Percentiles rank a stretch among this genome's conserved stretches.
Conservation (phyloP, 1,284 basidiomycete genomes). For the Ceratobasidium sp. region DNA sequence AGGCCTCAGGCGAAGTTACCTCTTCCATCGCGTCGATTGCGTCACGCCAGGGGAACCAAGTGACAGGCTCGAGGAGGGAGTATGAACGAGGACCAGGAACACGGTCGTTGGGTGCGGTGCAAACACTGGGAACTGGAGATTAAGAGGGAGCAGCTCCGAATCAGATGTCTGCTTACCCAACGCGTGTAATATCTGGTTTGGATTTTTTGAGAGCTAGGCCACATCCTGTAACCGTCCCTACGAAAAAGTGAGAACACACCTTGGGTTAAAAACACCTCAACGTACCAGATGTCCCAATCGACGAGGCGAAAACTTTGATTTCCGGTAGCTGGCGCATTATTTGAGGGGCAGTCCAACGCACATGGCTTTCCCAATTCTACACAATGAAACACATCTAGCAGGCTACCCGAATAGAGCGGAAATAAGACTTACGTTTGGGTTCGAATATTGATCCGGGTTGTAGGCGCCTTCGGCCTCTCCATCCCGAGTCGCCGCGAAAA, state of each 20-base stretch:
- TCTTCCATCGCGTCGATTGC: slow-evolving; percentile 36
- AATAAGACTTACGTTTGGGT: slow-evolving; percentile 17
- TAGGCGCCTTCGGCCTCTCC: slow-evolving; percentile 5
- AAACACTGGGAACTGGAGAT: slow-evolving; percentile 8
- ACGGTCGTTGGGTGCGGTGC: slow-evolving; percentile 37
- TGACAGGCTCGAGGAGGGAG: slow-evolving; percentile 31
- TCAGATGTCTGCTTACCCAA: slow-evolving; percentile 25
- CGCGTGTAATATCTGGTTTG: neutral
- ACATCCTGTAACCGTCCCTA: slow-evolving; percentile 30
- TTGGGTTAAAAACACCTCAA: no score
- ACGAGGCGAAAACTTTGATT: slow-evolving; percentile 25
- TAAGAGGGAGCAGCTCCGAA: neutral
- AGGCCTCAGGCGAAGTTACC: slow-evolving; percentile 14
- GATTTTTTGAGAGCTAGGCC: slow-evolving; percentile 22
- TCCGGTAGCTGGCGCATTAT: slow-evolving; percentile 21
- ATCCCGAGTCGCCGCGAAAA: slow-evolving; percentile 39
- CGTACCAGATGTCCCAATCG: slow-evolving; percentile 36
- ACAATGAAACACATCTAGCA: neutral
- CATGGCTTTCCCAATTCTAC: slow-evolving; percentile 38
- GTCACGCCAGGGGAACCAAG: slow-evolving; percentile 39
- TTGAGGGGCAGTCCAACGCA: slow-evolving; percentile 42
- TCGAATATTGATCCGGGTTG: slow-evolving; percentile 38
- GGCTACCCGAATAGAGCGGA: no score
- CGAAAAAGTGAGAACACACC: no score
- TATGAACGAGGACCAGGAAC: slow-evolving; percentile 36